These are phyloP conservation scores for Pulicaria dysenterica DNA, from an alignment of 129 eudicot species.

Conservation along the genomic window DNA sequence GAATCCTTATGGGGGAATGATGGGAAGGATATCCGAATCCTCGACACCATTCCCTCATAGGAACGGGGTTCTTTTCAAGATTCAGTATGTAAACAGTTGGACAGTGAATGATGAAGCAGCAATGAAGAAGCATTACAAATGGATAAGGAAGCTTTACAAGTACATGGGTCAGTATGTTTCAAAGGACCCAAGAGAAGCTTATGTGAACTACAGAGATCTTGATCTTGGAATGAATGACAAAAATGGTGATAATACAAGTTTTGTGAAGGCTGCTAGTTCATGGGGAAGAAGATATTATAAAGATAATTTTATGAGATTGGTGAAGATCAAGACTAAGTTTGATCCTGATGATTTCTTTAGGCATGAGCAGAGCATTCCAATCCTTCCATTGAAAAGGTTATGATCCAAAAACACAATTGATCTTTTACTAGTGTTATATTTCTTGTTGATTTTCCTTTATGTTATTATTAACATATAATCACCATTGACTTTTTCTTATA, in stretches of 20 bases:
- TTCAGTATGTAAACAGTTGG: constrained; percentile 41
- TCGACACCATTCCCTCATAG: constrained; percentile 47
- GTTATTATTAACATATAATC: too few relatives aligned
- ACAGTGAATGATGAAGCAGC: not conserved
- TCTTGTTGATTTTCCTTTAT: too few relatives aligned
- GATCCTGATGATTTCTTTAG: constrained; percentile 43
- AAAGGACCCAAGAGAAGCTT: constrained; percentile 39
- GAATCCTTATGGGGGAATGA: constrained; percentile 48
- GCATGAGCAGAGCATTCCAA: constrained; percentile 50
- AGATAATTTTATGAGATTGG: constrained; percentile 35
- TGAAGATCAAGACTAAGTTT: constrained; percentile 33
- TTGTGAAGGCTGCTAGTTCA: constrained; percentile 32
- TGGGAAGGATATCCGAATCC: constrained; percentile 38
- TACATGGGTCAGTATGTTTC: constrained; percentile 44
- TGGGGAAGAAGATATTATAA: constrained; percentile 41
- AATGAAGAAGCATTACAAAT: constrained; percentile 15
- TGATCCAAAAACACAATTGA: too few relatives aligned
- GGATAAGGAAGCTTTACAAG: constrained; percentile 33
- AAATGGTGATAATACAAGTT: constrained; percentile 33
- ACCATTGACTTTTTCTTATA: too few relatives aligned
- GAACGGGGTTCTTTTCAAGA: constrained; percentile 35
- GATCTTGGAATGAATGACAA: constrained; percentile 40
- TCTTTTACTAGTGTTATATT: too few relatives aligned
- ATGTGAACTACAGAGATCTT: constrained; percentile 49
- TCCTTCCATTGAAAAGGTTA: not conserved